Conservation (phyloP, 345 rosid species). For the Reutealis trisperma region DNA sequence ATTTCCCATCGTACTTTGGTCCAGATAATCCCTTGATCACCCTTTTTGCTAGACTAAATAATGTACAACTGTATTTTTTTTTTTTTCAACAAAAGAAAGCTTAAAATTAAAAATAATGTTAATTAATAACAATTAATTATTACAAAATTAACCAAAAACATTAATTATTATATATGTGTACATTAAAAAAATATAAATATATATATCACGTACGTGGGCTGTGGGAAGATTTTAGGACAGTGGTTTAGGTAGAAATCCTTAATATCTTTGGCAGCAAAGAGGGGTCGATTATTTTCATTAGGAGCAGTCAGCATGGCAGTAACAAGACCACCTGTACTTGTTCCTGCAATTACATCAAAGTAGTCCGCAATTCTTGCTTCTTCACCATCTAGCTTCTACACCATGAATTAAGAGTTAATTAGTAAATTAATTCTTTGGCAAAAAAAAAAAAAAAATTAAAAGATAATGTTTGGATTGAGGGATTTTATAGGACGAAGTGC, state of each 20-base stretch:
- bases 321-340: conserved; percentile 33
- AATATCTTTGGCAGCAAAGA: conserved; percentile 31
- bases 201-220: not conserved
- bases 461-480: no score
- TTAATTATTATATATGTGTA: no score
- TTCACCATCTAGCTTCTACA: conserved; percentile 33
- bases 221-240: conserved; percentile 31
- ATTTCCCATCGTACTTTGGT: conserved; percentile 63
- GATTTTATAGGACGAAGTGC: no score
- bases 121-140: no score
- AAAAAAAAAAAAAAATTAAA: not conserved
- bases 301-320: conserved; percentile 34
- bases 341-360: conserved; percentile 34
- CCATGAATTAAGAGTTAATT: not conserved
- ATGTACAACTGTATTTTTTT: not conserved
- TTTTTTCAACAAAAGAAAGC: no score
- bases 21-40: conserved; percentile 47
- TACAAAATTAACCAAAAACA: no score
- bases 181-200: no score
- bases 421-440: no score
- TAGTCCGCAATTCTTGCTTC: conserved; percentile 34
- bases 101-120: no score
- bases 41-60: conserved; percentile 32
- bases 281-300: conserved; percentile 22
- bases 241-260: conserved; percentile 25